Evolutionary conservation across 164 flowering plant species (phyloP).

Genomic region (Tetrastigma voinierianum): DNA sequence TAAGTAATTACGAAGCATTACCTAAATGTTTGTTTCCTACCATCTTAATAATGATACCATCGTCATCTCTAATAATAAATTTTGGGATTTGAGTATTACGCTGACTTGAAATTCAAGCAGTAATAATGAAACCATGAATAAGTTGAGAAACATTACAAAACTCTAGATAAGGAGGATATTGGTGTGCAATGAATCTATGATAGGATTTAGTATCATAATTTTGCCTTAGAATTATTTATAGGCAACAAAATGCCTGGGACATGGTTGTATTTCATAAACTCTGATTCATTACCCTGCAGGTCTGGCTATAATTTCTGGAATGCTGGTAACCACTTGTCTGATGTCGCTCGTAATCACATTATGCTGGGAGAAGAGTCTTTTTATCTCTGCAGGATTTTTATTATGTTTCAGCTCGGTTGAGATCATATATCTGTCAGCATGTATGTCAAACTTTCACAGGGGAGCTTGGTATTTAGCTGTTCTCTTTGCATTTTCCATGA

Average conservation of each 20-base stretch:
- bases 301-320: constrained; percentile 25
- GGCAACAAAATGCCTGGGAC: too few relatives aligned
- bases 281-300: constrained; percentile 21
- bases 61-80: too few relatives aligned
- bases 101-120: neutral
- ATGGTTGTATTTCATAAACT: neutral
- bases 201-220: neutral
- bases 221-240: neutral
- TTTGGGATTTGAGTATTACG: neutral
- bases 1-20: too few relatives aligned
- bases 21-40: too few relatives aligned
- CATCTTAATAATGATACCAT: too few relatives aligned
- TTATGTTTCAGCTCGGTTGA: constrained; percentile 22
- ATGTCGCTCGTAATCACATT: constrained; percentile 40
- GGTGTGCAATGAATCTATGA: neutral
- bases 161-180: neutral
- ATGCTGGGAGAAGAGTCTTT: constrained; percentile 30
- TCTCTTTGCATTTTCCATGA: constrained; percentile 13
- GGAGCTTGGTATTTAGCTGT: constrained; percentile 35
- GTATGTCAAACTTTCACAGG: constrained; percentile 25
- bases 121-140: neutral
- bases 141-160: neutral
- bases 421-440: constrained; percentile 23
- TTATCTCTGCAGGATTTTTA: constrained; percentile 18
- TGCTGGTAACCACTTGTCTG: constrained; percentile 38